Evolutionary conservation across 169 alveolate species (phyloP).

Genomic region (Prorocentrum cordatum): DNA sequence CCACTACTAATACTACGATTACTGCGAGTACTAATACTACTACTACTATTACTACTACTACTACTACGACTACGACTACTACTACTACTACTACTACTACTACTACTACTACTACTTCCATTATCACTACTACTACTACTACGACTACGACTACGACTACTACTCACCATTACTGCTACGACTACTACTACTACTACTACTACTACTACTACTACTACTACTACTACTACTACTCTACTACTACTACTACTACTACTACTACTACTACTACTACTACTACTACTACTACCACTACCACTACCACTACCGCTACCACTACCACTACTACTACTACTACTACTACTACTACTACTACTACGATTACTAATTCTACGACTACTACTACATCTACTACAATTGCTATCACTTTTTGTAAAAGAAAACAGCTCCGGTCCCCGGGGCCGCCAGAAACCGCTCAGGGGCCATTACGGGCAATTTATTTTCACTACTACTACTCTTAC

Average conservation of each 20-base stretch:
- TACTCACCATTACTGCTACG: neutral
- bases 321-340: neutral
- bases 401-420: no score
- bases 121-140: neutral
- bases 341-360: neutral
- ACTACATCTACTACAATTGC: neutral
- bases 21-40: neutral
- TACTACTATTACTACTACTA: neutral
- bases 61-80: neutral
- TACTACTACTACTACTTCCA: neutral
- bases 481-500: no score
- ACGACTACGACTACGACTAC: neutral
- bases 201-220: neutral
- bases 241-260: neutral
- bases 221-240: neutral
- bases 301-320: neutral
- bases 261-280: neutral
- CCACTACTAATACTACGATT: neutral
- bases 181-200: neutral
- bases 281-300: neutral
- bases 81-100: neutral
- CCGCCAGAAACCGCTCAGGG: no score
- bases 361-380: neutral
- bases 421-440: no score
- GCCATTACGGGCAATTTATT: no score